Evolutionary conservation across 345 rosid genomes (phyloP), one percentile per base, ranked within the genome.

Genomic region (Lumnitzera racemosa): DNA sequence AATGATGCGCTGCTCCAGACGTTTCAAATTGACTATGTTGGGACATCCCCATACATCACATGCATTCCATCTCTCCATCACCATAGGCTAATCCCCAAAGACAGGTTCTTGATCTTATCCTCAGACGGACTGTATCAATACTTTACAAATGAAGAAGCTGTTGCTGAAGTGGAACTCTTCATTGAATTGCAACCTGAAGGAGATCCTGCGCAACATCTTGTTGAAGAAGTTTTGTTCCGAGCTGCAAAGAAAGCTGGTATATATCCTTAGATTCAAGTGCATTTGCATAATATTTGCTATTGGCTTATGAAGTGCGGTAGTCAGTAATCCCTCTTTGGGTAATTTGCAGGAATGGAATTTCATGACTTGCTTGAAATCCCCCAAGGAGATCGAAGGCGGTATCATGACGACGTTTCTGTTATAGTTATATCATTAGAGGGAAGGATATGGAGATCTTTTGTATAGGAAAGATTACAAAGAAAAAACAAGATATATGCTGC

Each of bases 231-330:
- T 46, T 74, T 94, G 46, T 88, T 86, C 67, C 96, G 97, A 4
- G 99, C 99, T 36, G 97, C 99, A 4, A 84, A 90, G 78, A 94
- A 88, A 86, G 97, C 99, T 6, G 99, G 99, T 94, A 88, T 11
- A 46, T 15, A 2, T 46, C 48, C 53, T 12, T 11, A 17, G 55
- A 13, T 25, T 56, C 2, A n/a, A 13, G 27, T 7, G 25, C 15
- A 13, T 3, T 36, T n/a, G 13, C 10, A 23, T 41, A 15, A 60
- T 51, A 15, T 13, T 25, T 59, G 51, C 46, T 20, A 49, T 43
- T 31, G 43, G 27, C 58, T 20, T 2, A 36, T 27, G 47, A 48
- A 46, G 63, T 3, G 60, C 63, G 46, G 64, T 24, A 2, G 41
- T 13, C 7, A 8, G 1, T 29, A 20, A 0, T 56, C 51, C 49